Percentiles rank a stretch among this genome's conserved stretches.
phyloP scores from a whole-genome alignment of 2,329 filamentous ascomycete genomes.

The Sporothrix mexicana region DNA sequence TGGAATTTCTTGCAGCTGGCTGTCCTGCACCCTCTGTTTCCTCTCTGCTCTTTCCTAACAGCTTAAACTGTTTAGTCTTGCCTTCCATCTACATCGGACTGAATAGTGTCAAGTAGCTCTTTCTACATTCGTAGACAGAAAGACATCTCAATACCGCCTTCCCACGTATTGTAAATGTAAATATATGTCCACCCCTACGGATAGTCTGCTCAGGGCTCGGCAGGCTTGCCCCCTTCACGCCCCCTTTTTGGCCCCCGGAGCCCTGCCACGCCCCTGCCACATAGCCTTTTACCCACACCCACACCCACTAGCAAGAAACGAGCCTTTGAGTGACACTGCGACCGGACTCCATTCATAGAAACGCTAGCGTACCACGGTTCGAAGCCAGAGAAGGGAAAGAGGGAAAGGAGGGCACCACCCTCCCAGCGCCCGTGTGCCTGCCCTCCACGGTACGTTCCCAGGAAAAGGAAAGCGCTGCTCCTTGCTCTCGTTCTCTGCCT shows the following conservation, averaged over 20 bases:
- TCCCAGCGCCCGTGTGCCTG: constrained; percentile 11
- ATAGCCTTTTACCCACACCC: neutral
- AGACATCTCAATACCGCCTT: no score
- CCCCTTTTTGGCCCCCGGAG: constrained; percentile 14
- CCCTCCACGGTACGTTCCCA: constrained; percentile 20
- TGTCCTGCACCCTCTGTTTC: neutral
- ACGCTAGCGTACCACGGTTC: constrained; percentile 28
- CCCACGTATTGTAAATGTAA: neutral
- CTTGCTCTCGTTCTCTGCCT: constrained; percentile 1
- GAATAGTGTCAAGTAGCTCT: no score
- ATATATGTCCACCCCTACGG: neutral
- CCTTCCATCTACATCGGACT: neutral
- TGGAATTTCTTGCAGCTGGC: constrained; percentile 12
- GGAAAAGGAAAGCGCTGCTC: constrained; percentile 14
- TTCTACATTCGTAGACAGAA: no score
- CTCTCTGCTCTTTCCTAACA: neutral
- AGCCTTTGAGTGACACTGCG: constrained; percentile 14
- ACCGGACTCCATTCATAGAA: constrained; percentile 23
- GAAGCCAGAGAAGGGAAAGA: neutral
- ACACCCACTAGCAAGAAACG: constrained; percentile 18
- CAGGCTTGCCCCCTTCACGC: neutral
- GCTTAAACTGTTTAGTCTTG: neutral
- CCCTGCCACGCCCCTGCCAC: constrained; percentile 22
- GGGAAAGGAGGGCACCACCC: neutral
- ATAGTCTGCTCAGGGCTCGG: neutral